Evolutionary conservation across 2,329 filamentous ascomycete species (phyloP), one percentile per base, ranked within the genome.

Genomic region (Aspergillus fijiensis): DNA sequence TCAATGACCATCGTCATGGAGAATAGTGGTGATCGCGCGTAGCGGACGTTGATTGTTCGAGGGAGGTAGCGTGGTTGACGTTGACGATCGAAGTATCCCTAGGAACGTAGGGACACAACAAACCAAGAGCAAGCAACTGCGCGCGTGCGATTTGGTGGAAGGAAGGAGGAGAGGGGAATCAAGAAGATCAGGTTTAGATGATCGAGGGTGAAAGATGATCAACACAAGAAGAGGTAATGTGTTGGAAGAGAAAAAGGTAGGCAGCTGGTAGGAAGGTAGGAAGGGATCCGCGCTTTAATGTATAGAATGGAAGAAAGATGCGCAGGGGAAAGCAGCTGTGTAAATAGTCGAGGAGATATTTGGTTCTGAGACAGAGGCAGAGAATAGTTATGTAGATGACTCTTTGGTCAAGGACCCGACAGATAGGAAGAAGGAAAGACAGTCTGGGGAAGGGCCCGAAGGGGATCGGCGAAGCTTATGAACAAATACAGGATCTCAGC

Each of bases 1-100:
- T 96, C 92, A 82, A 96, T 87, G 78, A 93, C 91, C 92, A 96
- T 96, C 81, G 92, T 95, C 92, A 96, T 96, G 77, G 78, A 87
- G 80, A 66, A 69, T 68, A 67, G 57, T 49, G 51, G 55, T 60
- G 48, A 23, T 56, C 48, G 55, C 21, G 42, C 49, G 19, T 48
- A 39, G 50, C 48, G 23, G 27, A 5, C 21, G 31, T 35, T 16
- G 56, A 42, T n/a, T 23, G 19, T 49, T 42, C 33, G 51, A 49
- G 48, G 52, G 45, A 62, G 62, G 31, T 54, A 55, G 52, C 27
- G 51, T 54, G 60, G 51, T 55, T 58, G 49, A 55, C 25, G 52
- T 29, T 55, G 51, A 45, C 12, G 27, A 45, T 47, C 51, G 33
- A 14, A 16, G n/a, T 55, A 55, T 55, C 53, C 53, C 53, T 55